phyloP scores from a whole-genome alignment of 2,329 filamentous ascomycete genomes.

The Trichoderma koningiopsis region DNA sequence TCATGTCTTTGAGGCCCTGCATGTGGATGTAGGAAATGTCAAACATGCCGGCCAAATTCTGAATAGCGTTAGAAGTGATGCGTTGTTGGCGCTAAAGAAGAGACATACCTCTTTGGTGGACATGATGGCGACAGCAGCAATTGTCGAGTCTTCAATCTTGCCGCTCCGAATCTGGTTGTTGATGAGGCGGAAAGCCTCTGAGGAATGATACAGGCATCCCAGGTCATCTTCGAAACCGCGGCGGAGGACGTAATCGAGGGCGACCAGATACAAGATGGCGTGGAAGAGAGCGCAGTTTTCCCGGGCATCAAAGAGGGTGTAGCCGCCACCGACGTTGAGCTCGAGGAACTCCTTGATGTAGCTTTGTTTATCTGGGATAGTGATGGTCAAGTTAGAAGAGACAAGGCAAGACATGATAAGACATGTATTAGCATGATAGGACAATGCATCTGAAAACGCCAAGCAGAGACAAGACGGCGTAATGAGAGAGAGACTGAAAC shows the following conservation, averaged over 20 bases:
- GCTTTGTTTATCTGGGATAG: neutral
- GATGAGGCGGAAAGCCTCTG: conserved; percentile 20
- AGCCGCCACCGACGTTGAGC: conserved; percentile 11
- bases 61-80: neutral
- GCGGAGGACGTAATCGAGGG: conserved; percentile 13
- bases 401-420: neutral
- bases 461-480: neutral
- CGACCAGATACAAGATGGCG: conserved; percentile 13
- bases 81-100: no score
- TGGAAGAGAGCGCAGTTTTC: conserved; percentile 11
- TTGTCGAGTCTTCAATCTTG: conserved; percentile 4
- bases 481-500: neutral
- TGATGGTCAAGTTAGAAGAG: neutral
- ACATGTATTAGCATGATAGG: neutral
- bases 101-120: conserved; percentile 4
- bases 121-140: conserved; percentile 11
- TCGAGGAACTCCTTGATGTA: conserved; percentile 7
- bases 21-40: conserved; percentile 18
- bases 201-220: conserved; percentile 14
- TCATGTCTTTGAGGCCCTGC: conserved; percentile 12
- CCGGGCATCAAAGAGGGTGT: conserved; percentile 7
- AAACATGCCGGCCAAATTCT: conserved; percentile 19
- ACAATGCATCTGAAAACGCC: neutral
- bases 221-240: neutral
- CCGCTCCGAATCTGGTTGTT: neutral